A percentile compares a stretch with the other conserved stretches of the same genome.
These are phyloP conservation scores for Ceratobasidium sp. DNA, from an alignment of 1,284 basidiomycete species.

Conservation along the genomic window DNA sequence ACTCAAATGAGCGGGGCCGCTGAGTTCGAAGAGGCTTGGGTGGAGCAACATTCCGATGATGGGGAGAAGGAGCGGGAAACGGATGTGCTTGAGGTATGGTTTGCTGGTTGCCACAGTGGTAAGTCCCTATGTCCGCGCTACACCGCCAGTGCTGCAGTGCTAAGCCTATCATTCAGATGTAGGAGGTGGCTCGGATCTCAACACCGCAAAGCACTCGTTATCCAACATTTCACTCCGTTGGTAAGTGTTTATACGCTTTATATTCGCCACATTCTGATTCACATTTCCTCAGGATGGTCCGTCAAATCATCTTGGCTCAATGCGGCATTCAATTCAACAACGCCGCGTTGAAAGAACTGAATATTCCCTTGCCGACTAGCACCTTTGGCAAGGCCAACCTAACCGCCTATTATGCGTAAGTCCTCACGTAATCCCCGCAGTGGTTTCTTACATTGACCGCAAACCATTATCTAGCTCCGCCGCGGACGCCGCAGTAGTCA, in stretches of 20 bases:
- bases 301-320: conserved; percentile 39
- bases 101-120: conserved; percentile 45
- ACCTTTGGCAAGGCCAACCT: conserved; percentile 24
- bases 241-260: neutral
- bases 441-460: too few relatives aligned
- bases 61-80: conserved; percentile 35
- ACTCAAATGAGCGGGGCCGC: conserved; percentile 33
- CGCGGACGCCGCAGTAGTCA: conserved; percentile 12
- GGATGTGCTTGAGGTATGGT: conserved; percentile 50
- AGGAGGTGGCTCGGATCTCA: conserved; percentile 47
- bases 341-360: conserved; percentile 35
- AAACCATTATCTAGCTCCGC: conserved; percentile 4
- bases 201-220: conserved; percentile 42
- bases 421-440: too few relatives aligned
- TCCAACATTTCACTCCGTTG: conserved; percentile 48
- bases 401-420: conserved; percentile 17
- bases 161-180: conserved; percentile 44
- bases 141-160: neutral
- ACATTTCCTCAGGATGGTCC: conserved; percentile 34
- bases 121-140: neutral
- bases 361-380: conserved; percentile 35
- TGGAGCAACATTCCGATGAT: conserved; percentile 14
- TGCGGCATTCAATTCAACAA: conserved; percentile 43
- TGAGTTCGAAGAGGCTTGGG: conserved; percentile 24
- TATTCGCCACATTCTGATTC: neutral